Evolutionary conservation across 2,329 filamentous ascomycete genomes (phyloP).

Genomic region (Hymenoscyphus albidus): DNA sequence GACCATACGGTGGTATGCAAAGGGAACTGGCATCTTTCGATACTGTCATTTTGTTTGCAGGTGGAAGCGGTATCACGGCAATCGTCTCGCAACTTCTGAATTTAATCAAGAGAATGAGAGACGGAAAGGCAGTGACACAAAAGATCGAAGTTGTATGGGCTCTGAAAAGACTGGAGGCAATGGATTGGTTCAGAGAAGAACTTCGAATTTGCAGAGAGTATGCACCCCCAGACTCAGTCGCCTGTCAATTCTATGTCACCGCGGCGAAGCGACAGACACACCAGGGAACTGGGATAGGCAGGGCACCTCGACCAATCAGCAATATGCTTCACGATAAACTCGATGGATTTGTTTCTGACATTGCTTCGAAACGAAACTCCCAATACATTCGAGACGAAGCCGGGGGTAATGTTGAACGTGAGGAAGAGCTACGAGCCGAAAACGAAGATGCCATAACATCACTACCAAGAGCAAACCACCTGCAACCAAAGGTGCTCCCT

Average conservation of each 20-base stretch:
- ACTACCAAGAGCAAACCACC: slow-evolving; percentile 65
- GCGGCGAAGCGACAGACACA: slow-evolving; percentile 52
- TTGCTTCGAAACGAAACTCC: slow-evolving; percentile 82
- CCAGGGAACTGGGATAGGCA: slow-evolving; percentile 35
- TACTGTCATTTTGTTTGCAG: slow-evolving; percentile 87
- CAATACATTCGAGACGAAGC: slow-evolving; percentile 79
- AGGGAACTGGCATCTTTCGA: slow-evolving; percentile 88
- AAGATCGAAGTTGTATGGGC: slow-evolving; percentile 93
- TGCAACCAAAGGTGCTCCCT: slow-evolving; percentile 49
- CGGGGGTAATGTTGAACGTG: slow-evolving; percentile 71
- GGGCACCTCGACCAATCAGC: slow-evolving; percentile 62
- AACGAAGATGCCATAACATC: slow-evolving; percentile 82
- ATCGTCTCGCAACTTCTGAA: slow-evolving; percentile 87
- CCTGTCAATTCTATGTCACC: slow-evolving; percentile 94
- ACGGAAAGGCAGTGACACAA: slow-evolving; percentile 88
- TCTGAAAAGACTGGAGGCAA: slow-evolving; percentile 82
- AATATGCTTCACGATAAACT: slow-evolving; percentile 80
- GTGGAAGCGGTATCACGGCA: slow-evolving; percentile 91
- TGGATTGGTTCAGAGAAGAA: slow-evolving; percentile 98
- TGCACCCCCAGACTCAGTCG: slow-evolving; percentile 82
- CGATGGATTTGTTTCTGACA: slow-evolving; percentile 81
- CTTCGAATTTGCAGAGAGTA: slow-evolving; percentile 85
- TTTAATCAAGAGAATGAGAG: slow-evolving; percentile 93
- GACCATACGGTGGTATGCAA: slow-evolving; percentile 92
- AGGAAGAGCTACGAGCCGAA: slow-evolving; percentile 74